Conservation (phyloP, 1,284 basidiomycete species). For the Cutaneotrichosporon sp. region DNA sequence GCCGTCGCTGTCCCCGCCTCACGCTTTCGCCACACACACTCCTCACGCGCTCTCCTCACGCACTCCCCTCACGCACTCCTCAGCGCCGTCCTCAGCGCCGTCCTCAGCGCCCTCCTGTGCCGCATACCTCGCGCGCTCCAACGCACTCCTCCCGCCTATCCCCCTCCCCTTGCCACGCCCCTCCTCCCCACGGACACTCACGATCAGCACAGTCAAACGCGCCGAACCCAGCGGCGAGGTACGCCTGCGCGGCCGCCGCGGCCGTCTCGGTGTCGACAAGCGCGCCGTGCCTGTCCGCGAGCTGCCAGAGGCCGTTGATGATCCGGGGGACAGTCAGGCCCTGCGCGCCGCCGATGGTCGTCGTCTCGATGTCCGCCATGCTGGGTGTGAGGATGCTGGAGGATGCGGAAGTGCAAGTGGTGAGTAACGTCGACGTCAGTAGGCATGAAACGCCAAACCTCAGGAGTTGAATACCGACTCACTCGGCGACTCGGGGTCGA, state of each 20-base stretch:
- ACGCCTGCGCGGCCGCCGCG: background rate
- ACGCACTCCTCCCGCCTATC: background rate
- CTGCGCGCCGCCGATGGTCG: background rate
- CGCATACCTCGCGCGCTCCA: too few species aligned
- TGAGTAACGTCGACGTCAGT: too few species aligned
- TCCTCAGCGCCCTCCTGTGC: too few species aligned
- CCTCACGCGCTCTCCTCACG: too few species aligned
- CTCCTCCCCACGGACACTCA: background rate
- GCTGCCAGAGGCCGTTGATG: constrained; percentile 9
- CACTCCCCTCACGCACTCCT: too few species aligned
- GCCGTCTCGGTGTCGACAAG: background rate
- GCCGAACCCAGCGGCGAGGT: background rate
- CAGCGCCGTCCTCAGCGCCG: too few species aligned
- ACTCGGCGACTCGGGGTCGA: too few species aligned
- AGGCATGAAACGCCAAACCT: too few species aligned
- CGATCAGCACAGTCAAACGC: constrained; percentile 6
- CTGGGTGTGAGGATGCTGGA: too few species aligned
- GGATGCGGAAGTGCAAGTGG: background rate
- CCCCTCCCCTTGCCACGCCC: background rate
- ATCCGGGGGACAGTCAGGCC: background rate
- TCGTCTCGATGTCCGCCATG: background rate
- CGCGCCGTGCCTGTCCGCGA: background rate
- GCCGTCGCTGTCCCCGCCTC: too few species aligned
- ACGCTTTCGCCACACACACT: too few species aligned
- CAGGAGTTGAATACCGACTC: too few species aligned